phyloP scores from a whole-genome alignment of 2,329 filamentous ascomycete species.

The Ophiostoma perfectum region DNA sequence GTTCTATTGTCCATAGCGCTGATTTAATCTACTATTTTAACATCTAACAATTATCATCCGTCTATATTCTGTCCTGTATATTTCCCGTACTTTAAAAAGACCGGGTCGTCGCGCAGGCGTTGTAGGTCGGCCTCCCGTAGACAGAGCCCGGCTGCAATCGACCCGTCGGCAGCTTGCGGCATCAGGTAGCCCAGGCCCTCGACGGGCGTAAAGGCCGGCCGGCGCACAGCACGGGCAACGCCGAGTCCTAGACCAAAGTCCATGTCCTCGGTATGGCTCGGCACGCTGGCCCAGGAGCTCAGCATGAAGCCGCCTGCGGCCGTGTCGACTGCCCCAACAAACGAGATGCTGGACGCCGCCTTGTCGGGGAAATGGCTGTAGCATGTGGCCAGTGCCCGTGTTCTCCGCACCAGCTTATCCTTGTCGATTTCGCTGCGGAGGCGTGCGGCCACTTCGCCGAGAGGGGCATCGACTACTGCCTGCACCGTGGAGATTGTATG shows the following conservation, averaged over 20 bases:
- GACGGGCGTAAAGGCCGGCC: conserved; percentile 42
- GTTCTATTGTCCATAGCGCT: neutral
- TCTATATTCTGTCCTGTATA: neutral
- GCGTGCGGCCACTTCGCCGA: neutral
- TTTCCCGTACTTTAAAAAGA: neutral
- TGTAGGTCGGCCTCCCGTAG: conserved; percentile 17
- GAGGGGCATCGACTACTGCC: neutral
- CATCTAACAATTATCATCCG: neutral
- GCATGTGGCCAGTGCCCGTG: neutral
- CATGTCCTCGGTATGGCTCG: neutral
- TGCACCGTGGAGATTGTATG: neutral
- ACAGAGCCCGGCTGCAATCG: conserved; percentile 13
- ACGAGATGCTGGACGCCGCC: neutral
- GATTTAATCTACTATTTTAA: neutral
- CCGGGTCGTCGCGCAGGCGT: neutral
- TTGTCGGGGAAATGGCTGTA: neutral
- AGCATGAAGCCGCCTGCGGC: neutral
- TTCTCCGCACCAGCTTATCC: neutral
- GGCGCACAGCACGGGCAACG: conserved; percentile 41
- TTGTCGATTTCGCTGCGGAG: neutral
- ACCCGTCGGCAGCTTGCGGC: conserved; percentile 23
- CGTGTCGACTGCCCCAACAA: neutral
- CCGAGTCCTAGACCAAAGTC: conserved; percentile 38
- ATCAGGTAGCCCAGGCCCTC: conserved; percentile 49
- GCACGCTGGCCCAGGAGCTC: conserved; percentile 2